Base-by-base conservation (phyloP, 495 filamentous ascomycete genomes). In the Physcia stellaris region DNA sequence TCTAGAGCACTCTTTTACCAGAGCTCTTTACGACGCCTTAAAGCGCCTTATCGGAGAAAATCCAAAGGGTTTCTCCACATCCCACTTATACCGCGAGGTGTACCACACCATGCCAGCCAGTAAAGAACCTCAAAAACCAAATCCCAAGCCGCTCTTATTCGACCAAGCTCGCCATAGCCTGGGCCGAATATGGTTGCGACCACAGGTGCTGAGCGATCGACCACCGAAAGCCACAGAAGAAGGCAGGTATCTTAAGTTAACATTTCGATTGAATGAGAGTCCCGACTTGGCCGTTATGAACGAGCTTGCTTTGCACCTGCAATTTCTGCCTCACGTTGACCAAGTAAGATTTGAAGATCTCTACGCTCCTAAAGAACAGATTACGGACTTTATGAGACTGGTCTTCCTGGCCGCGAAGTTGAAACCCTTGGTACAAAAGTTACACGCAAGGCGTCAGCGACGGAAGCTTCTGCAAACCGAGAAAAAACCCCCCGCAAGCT, bases 151-250 rank as follows among this genome's bases (percentile, higher is more conserved):
- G 0, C 21, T 41, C 4, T 36, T 44, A 0, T 54, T 54, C 17
- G 48, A 54, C 24, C 45, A 43, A 31, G 21, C 45, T 2, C 41
- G 37, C 2, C 27, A 46, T 11, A 43, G 35, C 34, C 37, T 32
- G 26, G 48, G 51, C 7, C 42, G 35, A 15, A 49, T 54, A 20
- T 51, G 41, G 45, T 39, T 54, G 2, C 33, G 38, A n/a, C 51
- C 51, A 3, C 41, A 48, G 31, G 19, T 13, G n/a, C 7, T 13
- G n/a, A 10, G 2, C 11, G 13, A 37, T 5, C 1, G 15, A 13
- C 37, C 37, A 23, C 30, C 36, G 3, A 15, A 24, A 13, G 19
- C 21, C 2, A 15, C 17, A 2, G 10, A 26, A 4, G 7, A 41
- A 33, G 13, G 40, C 21, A 35, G 30, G 20, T 35, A 18, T n/a